phyloP scores from a whole-genome alignment of 163 green algal species.

The Scenedesmus sp. region DNA sequence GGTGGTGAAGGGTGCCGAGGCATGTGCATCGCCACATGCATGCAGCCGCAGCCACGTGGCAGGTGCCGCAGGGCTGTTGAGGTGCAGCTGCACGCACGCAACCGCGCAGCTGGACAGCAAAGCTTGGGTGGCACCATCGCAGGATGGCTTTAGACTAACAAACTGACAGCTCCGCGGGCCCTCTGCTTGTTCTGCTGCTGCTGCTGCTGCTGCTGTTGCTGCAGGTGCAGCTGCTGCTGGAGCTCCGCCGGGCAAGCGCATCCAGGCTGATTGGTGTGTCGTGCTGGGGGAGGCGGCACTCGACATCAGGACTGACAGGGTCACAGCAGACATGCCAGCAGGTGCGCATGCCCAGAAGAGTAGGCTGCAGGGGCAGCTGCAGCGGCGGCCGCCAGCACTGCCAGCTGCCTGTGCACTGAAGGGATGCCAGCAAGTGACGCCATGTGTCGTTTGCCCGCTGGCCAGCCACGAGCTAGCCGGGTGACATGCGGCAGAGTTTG shows the following conservation, averaged over 20 bases:
- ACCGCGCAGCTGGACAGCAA: too few species aligned
- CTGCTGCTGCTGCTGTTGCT: neutral
- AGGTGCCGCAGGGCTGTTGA: too few species aligned
- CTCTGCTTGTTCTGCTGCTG: too few species aligned
- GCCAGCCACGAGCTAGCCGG: too few species aligned
- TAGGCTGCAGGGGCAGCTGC: too few species aligned
- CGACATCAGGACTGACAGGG: constrained; percentile 65
- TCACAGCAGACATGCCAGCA: constrained; percentile 17
- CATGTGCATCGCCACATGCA: too few species aligned
- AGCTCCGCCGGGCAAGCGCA: constrained; percentile 54
- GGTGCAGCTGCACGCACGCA: too few species aligned
- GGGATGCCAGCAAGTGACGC: neutral
- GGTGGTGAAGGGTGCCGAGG: too few species aligned
- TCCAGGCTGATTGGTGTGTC: constrained; percentile 69
- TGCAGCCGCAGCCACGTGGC: neutral
- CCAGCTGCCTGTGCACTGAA: neutral
- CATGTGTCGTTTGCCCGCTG: too few species aligned
- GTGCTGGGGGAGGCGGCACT: constrained; percentile 74
- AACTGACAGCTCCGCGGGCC: too few species aligned
- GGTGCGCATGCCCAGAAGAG: too few species aligned
- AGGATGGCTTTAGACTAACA: too few species aligned
- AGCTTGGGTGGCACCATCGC: neutral
- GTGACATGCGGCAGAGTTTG: neutral
- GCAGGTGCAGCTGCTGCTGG: neutral
- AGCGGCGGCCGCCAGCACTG: neutral